A percentile compares a stretch with the other conserved stretches of the same genome.
Evolutionary conservation across 2,329 filamentous ascomycete genomes (phyloP).

Genomic region (Teratosphaeria epicoccoides): DNA sequence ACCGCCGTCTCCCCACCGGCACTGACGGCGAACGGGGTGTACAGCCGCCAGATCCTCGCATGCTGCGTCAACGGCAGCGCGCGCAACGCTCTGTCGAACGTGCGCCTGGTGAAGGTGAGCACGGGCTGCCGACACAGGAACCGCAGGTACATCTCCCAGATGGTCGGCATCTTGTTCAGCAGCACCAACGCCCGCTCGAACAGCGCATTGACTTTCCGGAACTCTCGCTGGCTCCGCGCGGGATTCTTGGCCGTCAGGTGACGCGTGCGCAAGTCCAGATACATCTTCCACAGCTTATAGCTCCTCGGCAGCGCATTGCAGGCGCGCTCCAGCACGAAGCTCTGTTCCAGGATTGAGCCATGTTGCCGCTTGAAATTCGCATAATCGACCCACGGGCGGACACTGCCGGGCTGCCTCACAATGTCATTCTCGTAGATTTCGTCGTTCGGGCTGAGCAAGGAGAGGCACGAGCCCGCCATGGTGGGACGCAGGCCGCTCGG

Average conservation of each 20-base stretch:
- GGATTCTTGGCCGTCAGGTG: constrained; percentile 62
- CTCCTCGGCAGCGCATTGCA: constrained; percentile 83
- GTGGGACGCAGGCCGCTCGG: constrained; percentile 4
- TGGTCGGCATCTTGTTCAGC: constrained; percentile 95
- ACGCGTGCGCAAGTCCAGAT: constrained; percentile 72
- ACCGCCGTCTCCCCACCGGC: constrained; percentile 83
- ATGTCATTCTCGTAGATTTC: constrained; percentile 95
- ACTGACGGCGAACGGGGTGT: constrained; percentile 81
- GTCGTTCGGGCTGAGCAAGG: constrained; percentile 67
- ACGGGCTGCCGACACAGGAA: constrained; percentile 89
- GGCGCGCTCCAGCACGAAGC: constrained; percentile 78
- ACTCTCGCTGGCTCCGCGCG: constrained; percentile 67
- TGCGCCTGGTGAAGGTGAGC: constrained; percentile 72
- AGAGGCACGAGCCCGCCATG: constrained; percentile 22
- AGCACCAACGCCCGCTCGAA: constrained; percentile 89
- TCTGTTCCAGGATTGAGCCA: constrained; percentile 75
- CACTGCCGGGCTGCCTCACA: constrained; percentile 68
- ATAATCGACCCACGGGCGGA: constrained; percentile 93
- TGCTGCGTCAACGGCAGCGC: constrained; percentile 92
- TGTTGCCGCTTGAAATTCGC: constrained; percentile 82
- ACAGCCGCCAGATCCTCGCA: constrained; percentile 87
- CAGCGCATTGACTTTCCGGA: constrained; percentile 83
- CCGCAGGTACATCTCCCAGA: constrained; percentile 95
- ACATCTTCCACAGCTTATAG: constrained; percentile 98
- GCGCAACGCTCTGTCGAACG: constrained; percentile 84